Base-by-base conservation (phyloP, 805 yeast genomes). In the Candida insectalens region DNA sequence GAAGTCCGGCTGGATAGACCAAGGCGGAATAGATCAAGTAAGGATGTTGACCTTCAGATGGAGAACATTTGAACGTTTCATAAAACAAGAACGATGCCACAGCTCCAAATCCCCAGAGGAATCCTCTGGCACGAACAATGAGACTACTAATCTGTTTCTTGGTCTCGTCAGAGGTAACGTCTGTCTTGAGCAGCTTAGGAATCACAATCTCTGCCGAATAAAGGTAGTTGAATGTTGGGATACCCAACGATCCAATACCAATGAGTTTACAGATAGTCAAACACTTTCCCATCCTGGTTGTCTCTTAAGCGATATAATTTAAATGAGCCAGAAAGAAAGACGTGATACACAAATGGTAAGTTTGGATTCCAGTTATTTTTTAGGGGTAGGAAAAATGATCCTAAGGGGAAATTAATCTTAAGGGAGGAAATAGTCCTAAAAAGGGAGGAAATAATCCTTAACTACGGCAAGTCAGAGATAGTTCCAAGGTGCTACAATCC, bases 181-280 rank as follows among this genome's bases (percentile, higher is more conserved):
- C 38, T 19, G 30, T 20, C 14, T 29, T 30, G 15, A 47, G 33
- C 17, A 49, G 30, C 9, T 38, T 36, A 2, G 57, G 57, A 17
- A 52, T 38, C 16, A 28, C 25, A n/a, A 22, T 31, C 30, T 40
- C 36, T 6, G 50, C 37, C 2, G 53, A 39, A 6, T 44, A 27
- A n/a, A 65, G 44, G 37, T 71, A 63, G 3, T 70, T 54, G 13
- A 76, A 70, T 4, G 82, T 61, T 45, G 75, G 64, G 39, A 80
- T 50, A n/a, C 89, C 92, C 31, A 81, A 55, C 8, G 87, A 71
- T 4, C 80, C 65, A 25, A 72, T 71, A 23, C 87, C 88, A 27
- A 77, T 55, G 31, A 77, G 53, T 50, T 81, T 81, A 38, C 77
- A 71, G 25, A 66, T 62, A 14, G 71, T 69, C 27, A 71, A 51